Evolutionary conservation across 139 green algal species (phyloP), one percentile per base, ranked within the genome.

Genomic region (Chlamydomonas sphaeroides): DNA sequence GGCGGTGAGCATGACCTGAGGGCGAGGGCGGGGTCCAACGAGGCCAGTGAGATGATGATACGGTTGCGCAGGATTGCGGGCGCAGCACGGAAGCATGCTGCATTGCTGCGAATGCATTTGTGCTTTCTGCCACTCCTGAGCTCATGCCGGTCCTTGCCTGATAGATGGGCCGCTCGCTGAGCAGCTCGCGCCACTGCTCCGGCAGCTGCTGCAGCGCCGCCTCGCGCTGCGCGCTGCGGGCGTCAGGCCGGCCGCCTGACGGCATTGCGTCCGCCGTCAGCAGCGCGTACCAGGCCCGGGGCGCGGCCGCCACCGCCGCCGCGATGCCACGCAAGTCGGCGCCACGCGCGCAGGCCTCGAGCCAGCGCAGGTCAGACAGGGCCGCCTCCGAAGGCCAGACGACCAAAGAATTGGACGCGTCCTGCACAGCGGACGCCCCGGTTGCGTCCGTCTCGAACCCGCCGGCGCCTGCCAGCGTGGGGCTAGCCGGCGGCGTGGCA

Each of bases 291-390:
- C 81, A 86, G 17, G 74, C 72, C 3, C 53, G 59, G 30, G 70
- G 71, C 28, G 72, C 81, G n/a, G 63, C 72, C n/a, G 62, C 62
- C 23, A 86, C 71, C 15, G 81, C 81, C 30, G 41, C 36, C 36
- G 70, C 57, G 30, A 86, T 42, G 63, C 81, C 81, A 0, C 26
- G 7, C 7, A 86, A 59, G 11, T 78, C 38, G 14, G 39, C 62
- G 0, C 33, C 41, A 15, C 26, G n/a, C 5, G 41, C 68, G 18
- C 26, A 39, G 5, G 6, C 17, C 32, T 79, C 81, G 26, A 86
- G 72, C 81, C 81, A 86, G 20, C 30, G 32, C n/a, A 85, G 79
- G 59, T 85, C 79, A 1, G 41, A 32, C 28, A 85, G 8, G 4
- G 59, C 53, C 32, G 65, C 32, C 20, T 32, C 39, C 3, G 56